These are phyloP conservation scores for Glarea lozoyensis DNA, from an alignment of 495 filamentous ascomycete genomes.

Conservation along the genomic window DNA sequence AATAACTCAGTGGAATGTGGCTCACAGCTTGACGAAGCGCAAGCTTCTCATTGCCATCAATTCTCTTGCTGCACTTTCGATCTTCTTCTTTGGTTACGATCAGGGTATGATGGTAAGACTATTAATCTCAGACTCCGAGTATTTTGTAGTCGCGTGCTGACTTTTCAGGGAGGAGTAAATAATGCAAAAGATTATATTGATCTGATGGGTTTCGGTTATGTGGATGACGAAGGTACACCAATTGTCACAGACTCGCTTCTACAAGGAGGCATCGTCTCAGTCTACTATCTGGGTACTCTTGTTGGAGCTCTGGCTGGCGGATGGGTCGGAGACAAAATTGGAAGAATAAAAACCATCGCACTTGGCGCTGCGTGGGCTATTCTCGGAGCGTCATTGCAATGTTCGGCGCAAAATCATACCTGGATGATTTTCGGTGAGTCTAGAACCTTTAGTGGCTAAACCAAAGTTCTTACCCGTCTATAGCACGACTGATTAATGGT, in stretches of 20 bases:
- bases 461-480: too few species aligned
- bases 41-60: background rate
- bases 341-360: conserved; percentile 46
- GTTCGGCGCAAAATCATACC: conserved; percentile 38
- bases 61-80: background rate
- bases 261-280: conserved; percentile 56
- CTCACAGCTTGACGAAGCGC: too few species aligned
- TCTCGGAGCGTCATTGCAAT: conserved; percentile 43
- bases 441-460: too few species aligned
- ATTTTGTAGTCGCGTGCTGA: background rate
- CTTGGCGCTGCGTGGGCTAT: conserved; percentile 43
- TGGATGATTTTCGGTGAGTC: too few species aligned
- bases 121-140: background rate
- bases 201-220: too few species aligned
- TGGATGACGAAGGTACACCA: background rate
- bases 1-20: too few species aligned
- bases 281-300: conserved; percentile 64
- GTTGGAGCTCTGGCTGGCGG: conserved; percentile 52
- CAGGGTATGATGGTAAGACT: conserved; percentile 57
- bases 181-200: too few species aligned
- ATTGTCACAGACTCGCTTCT: background rate
- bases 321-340: conserved; percentile 47
- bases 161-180: background rate
- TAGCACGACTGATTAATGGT: conserved; percentile 45
- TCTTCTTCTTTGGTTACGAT: conserved; percentile 25